Percentiles rank a stretch among this genome's conserved stretches.
phyloP scores from a whole-genome alignment of 2,329 filamentous ascomycete species.

The Cladobotryum mycophilum region DNA sequence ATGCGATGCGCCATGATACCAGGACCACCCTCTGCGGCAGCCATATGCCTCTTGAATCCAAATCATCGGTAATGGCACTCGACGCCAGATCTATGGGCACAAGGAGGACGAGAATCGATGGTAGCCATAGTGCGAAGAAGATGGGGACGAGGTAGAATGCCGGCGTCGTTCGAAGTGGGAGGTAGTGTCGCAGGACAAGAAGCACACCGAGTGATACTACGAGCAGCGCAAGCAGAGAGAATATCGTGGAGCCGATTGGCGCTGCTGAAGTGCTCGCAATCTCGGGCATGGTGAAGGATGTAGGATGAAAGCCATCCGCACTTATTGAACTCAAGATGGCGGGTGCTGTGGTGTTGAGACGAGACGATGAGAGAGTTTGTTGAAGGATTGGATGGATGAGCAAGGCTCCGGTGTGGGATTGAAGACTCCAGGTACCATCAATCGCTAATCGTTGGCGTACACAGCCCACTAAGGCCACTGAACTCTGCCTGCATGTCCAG shows the following conservation, averaged over 20 bases:
- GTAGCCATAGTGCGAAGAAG: conserved; percentile 91
- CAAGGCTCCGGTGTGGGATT: too few species aligned
- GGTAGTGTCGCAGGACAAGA: conserved; percentile 79
- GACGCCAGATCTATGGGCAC: conserved; percentile 95
- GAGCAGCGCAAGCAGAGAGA: conserved; percentile 66
- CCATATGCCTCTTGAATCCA: conserved; percentile 74
- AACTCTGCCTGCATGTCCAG: too few species aligned
- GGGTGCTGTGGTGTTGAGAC: too few species aligned
- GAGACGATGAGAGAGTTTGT: too few species aligned
- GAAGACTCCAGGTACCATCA: too few species aligned
- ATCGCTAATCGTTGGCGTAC: too few species aligned
- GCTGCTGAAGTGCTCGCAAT: conserved; percentile 35
- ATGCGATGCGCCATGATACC: conserved; percentile 89
- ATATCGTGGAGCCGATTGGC: conserved; percentile 72
- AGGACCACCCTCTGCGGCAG: conserved; percentile 70
- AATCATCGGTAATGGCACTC: conserved; percentile 66
- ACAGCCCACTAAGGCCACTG: too few species aligned
- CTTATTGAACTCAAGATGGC: not conserved
- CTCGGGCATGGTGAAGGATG: not conserved
- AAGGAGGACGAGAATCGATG: conserved; percentile 82
- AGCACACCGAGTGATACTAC: conserved; percentile 71
- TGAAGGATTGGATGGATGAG: too few species aligned
- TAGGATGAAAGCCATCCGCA: conserved; percentile 18
- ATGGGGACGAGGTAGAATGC: conserved; percentile 86
- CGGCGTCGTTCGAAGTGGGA: conserved; percentile 84